Evolutionary conservation across 1,139 yeast species (phyloP), one percentile per base, ranked within the genome.

Genomic region (Candida albicans): DNA sequence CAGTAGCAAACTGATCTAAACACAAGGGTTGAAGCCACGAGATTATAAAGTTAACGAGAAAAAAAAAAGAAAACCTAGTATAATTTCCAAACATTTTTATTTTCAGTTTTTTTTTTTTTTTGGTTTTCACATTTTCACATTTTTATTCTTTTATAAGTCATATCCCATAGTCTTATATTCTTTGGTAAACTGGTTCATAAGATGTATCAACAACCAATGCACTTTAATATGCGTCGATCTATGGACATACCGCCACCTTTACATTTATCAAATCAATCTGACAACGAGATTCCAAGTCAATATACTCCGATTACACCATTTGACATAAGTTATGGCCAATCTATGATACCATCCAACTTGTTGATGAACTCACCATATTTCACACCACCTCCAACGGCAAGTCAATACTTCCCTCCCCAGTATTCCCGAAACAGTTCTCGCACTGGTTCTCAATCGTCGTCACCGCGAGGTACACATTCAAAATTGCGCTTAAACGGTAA

Each of bases 341-440:
- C 86, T 13, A 72, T 85, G 73, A 65, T 86, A 33, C 93, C 93
- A 1, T 75, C 87, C 24, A 88, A 84, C 55, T 64, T 86, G 43
- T 65, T 86, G 41, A 67, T 83, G 51, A 80, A 81, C 15, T 82
- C 91, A 1, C 93, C 93, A 0, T 84, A 79, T 56, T 73, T 79
- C 39, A 79, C 77, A 35, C 58, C 60, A 22, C 67, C 54, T 8
- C 60, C 59, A 8, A 48, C 48, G 26, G 50, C 54, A 11, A 24
- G 29, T 7, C 47, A 45, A 26, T 47, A 41, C 22, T 41, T 44
- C 13, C 32, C 41, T 24, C 22, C 33, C 29, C 43, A 33, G 9
- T 22, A 22, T 18, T 14, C 30, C 14, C 27, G 14, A n/a, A 33
- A 43, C 12, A 28, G 33, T 31, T 28, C 37, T 4, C 36, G 34